Evolutionary conservation across 225 moss, liverwort and hornwort genomes (phyloP).

Genomic region (Asterella californica): DNA sequence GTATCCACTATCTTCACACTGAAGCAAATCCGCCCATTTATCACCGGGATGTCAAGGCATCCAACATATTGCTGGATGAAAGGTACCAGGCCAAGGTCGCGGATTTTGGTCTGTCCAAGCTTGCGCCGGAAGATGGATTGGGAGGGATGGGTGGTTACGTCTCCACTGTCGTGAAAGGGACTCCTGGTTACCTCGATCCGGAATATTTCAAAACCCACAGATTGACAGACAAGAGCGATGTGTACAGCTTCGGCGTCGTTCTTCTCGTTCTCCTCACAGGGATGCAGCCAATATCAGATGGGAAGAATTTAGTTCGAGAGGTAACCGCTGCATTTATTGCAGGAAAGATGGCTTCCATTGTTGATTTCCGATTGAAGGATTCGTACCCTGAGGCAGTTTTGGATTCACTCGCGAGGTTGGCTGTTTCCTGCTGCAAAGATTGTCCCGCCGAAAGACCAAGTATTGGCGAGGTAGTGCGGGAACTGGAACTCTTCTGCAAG

Average conservation of each 20-base stretch:
- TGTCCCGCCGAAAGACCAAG: conserved; percentile 54
- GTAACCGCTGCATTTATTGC: conserved; percentile 30
- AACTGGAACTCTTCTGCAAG: conserved; percentile 55
- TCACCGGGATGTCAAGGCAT: conserved; percentile 82
- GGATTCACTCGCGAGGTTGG: conserved; percentile 45
- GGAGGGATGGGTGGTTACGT: conserved; percentile 58
- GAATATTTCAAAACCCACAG: conserved; percentile 92
- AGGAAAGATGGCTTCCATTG: conserved; percentile 33
- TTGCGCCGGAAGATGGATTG: conserved; percentile 59
- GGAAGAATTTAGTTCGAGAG: conserved; percentile 82
- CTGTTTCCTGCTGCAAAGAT: conserved; percentile 50
- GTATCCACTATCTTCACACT: conserved; percentile 88
- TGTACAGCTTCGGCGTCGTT: conserved; percentile 93
- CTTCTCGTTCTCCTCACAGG: conserved; percentile 81
- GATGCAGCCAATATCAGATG: conserved; percentile 63
- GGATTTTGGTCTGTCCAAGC: conserved; percentile 89
- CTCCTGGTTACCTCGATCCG: conserved; percentile 90
- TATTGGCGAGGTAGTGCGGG: conserved; percentile 52
- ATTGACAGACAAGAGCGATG: conserved; percentile 94
- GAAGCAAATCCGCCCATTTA: conserved; percentile 88
- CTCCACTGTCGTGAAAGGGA: conserved; percentile 86
- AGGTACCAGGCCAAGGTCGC: conserved; percentile 72
- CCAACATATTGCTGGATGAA: conserved; percentile 78
- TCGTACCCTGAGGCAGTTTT: conserved; percentile 51
- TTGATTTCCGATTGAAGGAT: conserved; percentile 64